Evolutionary conservation across 208 protist species (phyloP).

Genomic region (Hexamita inflata): DNA sequence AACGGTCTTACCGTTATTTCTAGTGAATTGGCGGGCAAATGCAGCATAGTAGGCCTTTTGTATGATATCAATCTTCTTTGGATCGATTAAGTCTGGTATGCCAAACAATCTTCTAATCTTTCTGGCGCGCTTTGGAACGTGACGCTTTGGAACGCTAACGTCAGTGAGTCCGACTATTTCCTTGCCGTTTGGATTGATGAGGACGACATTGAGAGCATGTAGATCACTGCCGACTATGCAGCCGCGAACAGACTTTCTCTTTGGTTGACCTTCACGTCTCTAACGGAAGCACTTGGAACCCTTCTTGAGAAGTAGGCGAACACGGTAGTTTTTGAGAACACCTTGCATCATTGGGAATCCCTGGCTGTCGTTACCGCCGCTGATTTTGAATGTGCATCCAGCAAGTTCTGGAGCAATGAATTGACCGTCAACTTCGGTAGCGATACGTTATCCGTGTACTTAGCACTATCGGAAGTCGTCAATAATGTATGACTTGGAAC

Average conservation of each 20-base stretch:
- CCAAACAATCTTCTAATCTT: conserved; percentile 96
- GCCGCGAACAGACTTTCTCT: conserved; percentile 90
- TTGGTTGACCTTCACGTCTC: conserved; percentile 77
- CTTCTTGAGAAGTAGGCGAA: conserved; percentile 78
- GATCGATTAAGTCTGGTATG: conserved; percentile 47
- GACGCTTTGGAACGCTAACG: conserved; percentile 66
- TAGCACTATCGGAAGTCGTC: conserved; percentile 67
- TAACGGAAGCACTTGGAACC: conserved; percentile 54
- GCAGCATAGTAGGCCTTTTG: conserved; percentile 84
- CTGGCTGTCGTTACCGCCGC: conserved; percentile 96
- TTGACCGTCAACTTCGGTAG: conserved; percentile 63
- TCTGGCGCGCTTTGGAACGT: conserved; percentile 94
- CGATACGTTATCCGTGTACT: conserved; percentile 66
- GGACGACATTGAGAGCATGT: conserved; percentile 79
- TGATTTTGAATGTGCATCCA: conserved; percentile 94
- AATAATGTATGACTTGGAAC: conserved; percentile 63
- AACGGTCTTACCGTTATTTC: conserved; percentile 68
- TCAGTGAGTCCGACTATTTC: conserved; percentile 90
- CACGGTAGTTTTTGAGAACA: conserved; percentile 81
- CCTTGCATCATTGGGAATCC: conserved; percentile 99
- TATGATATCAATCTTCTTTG: conserved; percentile 65
- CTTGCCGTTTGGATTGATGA: conserved; percentile 79
- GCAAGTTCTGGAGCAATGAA: conserved; percentile 66
- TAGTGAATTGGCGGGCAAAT: conserved; percentile 72
- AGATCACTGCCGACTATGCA: conserved; percentile 87